Conservation (phyloP, 345 rosid genomes). For the Populus tremula region DNA sequence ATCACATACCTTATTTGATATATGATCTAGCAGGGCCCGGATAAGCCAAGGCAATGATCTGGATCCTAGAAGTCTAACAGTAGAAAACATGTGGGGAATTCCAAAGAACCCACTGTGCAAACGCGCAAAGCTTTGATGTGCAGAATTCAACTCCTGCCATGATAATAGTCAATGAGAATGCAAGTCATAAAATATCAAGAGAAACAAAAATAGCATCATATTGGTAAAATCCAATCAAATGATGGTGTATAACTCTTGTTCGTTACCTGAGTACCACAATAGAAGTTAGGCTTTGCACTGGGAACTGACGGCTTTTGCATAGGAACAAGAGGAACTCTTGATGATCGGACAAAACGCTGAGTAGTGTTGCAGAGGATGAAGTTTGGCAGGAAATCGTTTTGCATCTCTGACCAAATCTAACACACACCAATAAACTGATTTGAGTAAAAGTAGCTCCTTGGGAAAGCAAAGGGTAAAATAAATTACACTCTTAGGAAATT, state of each 20-base stretch:
- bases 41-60: conserved; percentile 98
- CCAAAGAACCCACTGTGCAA: conserved; percentile 93
- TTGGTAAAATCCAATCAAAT: conserved; percentile 1
- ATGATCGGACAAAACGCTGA: conserved; percentile 86
- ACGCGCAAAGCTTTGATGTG: conserved; percentile 95
- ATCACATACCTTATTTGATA: conserved; percentile 78
- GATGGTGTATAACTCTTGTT: conserved; percentile 8
- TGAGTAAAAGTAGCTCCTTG: neutral
- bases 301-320: conserved; percentile 94
- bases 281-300: conserved; percentile 83
- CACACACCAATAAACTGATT: conserved; percentile 12
- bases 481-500: neutral
- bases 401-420: conserved; percentile 99
- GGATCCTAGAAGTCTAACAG: conserved; percentile 85
- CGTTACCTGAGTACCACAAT: conserved; percentile 92
- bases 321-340: conserved; percentile 63
- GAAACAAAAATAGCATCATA: neutral
- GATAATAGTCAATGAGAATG: conserved; percentile 7
- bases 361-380: conserved; percentile 97
- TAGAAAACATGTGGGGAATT: conserved; percentile 77
- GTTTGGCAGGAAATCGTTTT: conserved; percentile 92
- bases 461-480: neutral
- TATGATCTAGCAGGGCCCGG: conserved; percentile 88
- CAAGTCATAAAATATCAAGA: neutral
- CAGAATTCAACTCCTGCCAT: conserved; percentile 84